These are phyloP conservation scores for Myxozyma melibiosi DNA, from an alignment of 805 yeast genomes.

Conservation along the genomic window DNA sequence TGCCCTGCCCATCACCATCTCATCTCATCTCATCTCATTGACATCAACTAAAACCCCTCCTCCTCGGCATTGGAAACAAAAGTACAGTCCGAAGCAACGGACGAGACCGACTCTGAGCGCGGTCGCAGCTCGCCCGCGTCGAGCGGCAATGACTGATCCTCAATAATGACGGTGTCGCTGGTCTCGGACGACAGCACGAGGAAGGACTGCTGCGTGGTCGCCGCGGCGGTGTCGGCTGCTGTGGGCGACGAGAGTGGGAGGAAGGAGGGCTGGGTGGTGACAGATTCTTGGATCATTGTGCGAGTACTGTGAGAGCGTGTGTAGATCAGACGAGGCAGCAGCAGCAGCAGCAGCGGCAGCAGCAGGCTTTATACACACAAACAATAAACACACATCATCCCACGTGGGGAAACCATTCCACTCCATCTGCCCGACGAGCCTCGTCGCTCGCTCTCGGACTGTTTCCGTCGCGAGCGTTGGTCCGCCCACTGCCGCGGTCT, in stretches of 20 bases:
- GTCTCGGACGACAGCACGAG: constrained; percentile 10
- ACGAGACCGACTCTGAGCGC: constrained; percentile 12
- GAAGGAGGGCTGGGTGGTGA: neutral
- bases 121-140: neutral
- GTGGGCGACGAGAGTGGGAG: constrained; percentile 10
- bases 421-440: too few relatives aligned
- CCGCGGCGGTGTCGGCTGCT: neutral
- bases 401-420: too few relatives aligned
- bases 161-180: neutral
- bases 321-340: too few relatives aligned
- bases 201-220: neutral
- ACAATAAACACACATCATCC: too few relatives aligned
- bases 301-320: too few relatives aligned
- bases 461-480: too few relatives aligned
- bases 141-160: neutral
- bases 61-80: constrained; percentile 2
- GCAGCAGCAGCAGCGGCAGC: too few relatives aligned
- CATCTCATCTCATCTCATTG: too few relatives aligned
- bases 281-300: neutral
- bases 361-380: too few relatives aligned
- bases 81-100: neutral
- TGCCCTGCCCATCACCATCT: too few relatives aligned
- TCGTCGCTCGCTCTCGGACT: too few relatives aligned
- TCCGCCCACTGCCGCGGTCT: too few relatives aligned
- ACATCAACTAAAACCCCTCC: neutral